Percentiles rank a stretch among this genome's conserved stretches.
Evolutionary conservation across 495 filamentous ascomycete species (phyloP).

Genomic region (Neurospora tetraspora): DNA sequence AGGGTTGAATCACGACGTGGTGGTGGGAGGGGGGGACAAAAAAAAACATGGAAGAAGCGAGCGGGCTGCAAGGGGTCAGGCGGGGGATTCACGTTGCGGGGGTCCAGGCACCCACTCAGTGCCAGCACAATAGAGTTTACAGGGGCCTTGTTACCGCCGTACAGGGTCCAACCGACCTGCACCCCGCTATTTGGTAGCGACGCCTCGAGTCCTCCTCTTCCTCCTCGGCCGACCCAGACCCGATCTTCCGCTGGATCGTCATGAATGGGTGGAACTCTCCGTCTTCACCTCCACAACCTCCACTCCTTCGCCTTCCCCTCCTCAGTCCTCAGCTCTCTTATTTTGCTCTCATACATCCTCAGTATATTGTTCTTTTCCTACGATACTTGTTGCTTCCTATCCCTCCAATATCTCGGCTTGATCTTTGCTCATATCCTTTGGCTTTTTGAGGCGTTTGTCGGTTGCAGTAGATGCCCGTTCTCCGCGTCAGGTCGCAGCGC

Average conservation of each 20-base stretch:
- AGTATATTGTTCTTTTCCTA: background rate
- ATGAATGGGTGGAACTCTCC: background rate
- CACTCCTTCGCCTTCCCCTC: background rate
- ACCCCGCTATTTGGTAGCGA: background rate
- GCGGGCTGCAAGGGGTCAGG: background rate
- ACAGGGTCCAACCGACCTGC: background rate
- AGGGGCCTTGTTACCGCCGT: background rate
- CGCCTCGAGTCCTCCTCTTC: too few relatives aligned
- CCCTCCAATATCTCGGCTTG: background rate
- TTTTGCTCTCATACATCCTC: background rate
- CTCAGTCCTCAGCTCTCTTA: background rate
- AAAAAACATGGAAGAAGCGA: background rate
- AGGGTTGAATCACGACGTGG: background rate
- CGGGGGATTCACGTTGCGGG: background rate
- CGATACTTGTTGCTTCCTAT: background rate
- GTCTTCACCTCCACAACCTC: background rate
- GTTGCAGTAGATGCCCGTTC: conserved; percentile 23
- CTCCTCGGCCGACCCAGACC: too few relatives aligned
- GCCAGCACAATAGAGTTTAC: background rate
- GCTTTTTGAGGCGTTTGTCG: background rate
- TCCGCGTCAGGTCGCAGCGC: conserved; percentile 35
- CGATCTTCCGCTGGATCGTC: background rate
- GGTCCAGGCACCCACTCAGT: background rate
- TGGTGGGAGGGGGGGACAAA: background rate
- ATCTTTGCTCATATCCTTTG: background rate